Evolutionary conservation across 345 rosid genomes (phyloP), one percentile per base, ranked within the genome.

Genomic region (Hibiscus mutabilis): DNA sequence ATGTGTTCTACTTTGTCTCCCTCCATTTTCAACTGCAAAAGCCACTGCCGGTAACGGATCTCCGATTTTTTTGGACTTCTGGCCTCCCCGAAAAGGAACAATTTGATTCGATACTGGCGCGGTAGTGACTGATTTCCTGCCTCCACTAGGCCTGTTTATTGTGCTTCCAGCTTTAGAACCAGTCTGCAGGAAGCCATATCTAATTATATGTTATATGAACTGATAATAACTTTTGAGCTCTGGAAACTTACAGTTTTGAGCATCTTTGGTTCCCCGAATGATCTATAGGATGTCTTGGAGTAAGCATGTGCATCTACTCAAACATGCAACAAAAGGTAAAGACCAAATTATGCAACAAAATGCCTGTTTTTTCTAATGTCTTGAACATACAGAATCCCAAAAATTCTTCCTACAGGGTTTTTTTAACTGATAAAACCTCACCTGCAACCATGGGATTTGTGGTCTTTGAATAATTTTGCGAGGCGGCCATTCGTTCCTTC

Each of bases 21-120:
- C 90, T 71, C 92, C 97, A 61, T 90, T 90, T 78, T 90, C 87
- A 4, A 91, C 75, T 69, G 97, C 96, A 79, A 87, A 86, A 66
- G 93, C 84, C 53, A 92, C 80, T 37, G 86, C 96, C 87, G 80
- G 73, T n/a, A n/a, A n/a, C 6, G 91, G 77, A 64, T 86, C 92
- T 79, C 83, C 78, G 3, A 79, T 29, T 49, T 86, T 86, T 57
- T 82, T 82, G 14, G 86, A 72, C 74, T 65, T 81, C 53, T 62
- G 79, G 58, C 77, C 85, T 72, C 82, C 80, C 51, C 83, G 79
- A 27, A 83, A 85, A 22, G 91, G 85, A 70, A 86, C 81, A 59
- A 94, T 80, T 78, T 89, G 83, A 33, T 70, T 79, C 16, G 92
- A 80, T 70, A 73, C 72, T 59, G 81, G 85, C 56, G 63, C 70